These are phyloP conservation scores for Neopestalotiopsis sp. DNA, from an alignment of 2,329 filamentous ascomycete species.

Conservation along the genomic window DNA sequence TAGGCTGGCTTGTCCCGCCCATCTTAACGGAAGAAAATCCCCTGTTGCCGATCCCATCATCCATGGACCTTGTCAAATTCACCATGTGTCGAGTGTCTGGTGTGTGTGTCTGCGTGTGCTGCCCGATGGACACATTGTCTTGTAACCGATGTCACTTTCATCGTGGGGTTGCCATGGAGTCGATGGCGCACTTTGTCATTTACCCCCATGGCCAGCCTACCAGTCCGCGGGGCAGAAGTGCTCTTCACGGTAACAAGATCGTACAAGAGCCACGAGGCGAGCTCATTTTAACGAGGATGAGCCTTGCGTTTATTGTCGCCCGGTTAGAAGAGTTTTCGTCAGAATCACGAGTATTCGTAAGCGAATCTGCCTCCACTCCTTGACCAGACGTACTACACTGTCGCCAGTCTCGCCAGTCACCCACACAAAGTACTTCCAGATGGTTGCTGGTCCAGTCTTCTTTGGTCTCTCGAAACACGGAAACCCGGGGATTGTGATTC, in stretches of 20 bases:
- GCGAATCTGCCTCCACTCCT: too few species aligned
- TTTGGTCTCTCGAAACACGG: conserved; percentile 1
- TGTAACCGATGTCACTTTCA: conserved; percentile 10
- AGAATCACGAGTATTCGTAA: neutral
- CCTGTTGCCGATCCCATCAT: conserved; percentile 11
- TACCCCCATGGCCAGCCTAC: conserved; percentile 1
- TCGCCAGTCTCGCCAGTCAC: too few species aligned
- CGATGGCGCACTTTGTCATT: neutral
- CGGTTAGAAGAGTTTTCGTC: neutral
- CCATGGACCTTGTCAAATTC: too few species aligned
- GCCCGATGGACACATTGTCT: neutral
- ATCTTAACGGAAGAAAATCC: neutral
- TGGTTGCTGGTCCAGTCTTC: too few species aligned
- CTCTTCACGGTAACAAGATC: neutral
- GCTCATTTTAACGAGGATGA: conserved; percentile 1
- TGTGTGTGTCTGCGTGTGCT: neutral
- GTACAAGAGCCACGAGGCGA: neutral
- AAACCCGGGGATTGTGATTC: neutral
- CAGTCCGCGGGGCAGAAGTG: neutral
- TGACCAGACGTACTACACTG: neutral
- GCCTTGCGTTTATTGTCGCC: neutral
- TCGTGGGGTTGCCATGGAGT: conserved; percentile 9
- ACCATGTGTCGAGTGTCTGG: too few species aligned
- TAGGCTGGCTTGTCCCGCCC: neutral
- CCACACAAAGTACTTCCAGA: too few species aligned